Evolutionary conservation across 371 early-diverging fungal genomes (phyloP).

Genomic region (Apophysomyces variabilis): DNA sequence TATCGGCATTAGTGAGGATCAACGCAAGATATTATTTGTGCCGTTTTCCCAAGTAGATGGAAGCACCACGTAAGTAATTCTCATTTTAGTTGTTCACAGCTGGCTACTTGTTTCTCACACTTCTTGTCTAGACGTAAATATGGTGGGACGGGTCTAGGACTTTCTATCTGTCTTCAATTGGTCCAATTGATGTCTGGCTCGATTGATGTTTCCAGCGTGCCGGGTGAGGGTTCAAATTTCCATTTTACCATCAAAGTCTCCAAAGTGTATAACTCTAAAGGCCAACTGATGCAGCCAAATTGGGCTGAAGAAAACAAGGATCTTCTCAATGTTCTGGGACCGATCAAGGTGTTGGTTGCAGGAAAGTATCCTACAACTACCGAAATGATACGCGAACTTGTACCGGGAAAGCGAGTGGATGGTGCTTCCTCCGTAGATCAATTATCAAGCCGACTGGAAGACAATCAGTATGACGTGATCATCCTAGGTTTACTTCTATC

Average conservation of each 20-base stretch:
- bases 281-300: slow-evolving; percentile 22
- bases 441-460: slow-evolving; percentile 15
- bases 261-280: slow-evolving; percentile 35
- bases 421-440: slow-evolving; percentile 30
- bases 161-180: slow-evolving; percentile 62
- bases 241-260: slow-evolving; percentile 51
- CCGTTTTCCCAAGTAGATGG: slow-evolving; percentile 65
- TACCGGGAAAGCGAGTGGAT: slow-evolving; percentile 33
- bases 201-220: slow-evolving; percentile 56
- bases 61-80: slow-evolving; percentile 49
- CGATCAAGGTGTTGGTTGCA: slow-evolving; percentile 39
- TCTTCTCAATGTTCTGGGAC: slow-evolving; percentile 22
- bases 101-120: background rate
- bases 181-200: slow-evolving; percentile 61
- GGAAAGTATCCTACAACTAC: slow-evolving; percentile 32
- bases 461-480: slow-evolving; percentile 33
- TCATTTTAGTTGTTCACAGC: too few species aligned
- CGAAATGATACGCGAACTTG: slow-evolving; percentile 35
- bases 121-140: slow-evolving; percentile 49
- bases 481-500: slow-evolving; percentile 37
- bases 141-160: slow-evolving; percentile 68
- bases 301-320: slow-evolving; percentile 25
- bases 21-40: slow-evolving; percentile 60
- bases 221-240: slow-evolving; percentile 61
- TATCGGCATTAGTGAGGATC: slow-evolving; percentile 60